A percentile compares a stretch with the other conserved stretches of the same genome.
These are phyloP conservation scores for Debaryomyces singareniensis DNA, from an alignment of 1,139 yeast species.

Conservation along the genomic window DNA sequence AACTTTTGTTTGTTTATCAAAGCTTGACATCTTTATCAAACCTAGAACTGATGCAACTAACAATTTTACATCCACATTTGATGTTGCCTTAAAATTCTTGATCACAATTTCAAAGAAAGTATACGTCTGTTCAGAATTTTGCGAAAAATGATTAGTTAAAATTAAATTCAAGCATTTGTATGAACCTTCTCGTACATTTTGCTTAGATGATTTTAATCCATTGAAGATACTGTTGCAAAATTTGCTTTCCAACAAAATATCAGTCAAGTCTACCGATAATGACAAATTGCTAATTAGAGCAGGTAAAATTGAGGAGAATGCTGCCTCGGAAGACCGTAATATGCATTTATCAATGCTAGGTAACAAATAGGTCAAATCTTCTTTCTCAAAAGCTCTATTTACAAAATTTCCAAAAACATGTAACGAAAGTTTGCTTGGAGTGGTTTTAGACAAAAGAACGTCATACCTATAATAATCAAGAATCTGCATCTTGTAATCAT, in stretches of 20 bases:
- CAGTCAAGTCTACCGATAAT: constrained; percentile 13
- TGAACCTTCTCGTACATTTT: constrained; percentile 51
- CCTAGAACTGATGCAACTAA: constrained; percentile 24
- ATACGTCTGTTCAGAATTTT: constrained; percentile 10
- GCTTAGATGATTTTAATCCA: constrained; percentile 69
- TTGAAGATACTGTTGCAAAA: constrained; percentile 55
- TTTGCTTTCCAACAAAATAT: constrained; percentile 30
- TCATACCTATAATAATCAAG: constrained; percentile 20
- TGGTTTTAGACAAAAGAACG: constrained; percentile 39
- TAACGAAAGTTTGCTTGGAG: constrained; percentile 7
- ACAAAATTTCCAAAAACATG: constrained; percentile 30
- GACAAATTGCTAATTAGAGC: constrained; percentile 36
- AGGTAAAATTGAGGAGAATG: constrained; percentile 50
- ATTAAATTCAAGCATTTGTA: constrained; percentile 30
- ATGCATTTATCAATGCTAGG: constrained; percentile 72
- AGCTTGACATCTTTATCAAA: constrained; percentile 5
- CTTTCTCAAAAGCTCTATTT: constrained; percentile 33
- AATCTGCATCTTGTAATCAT: constrained; percentile 11
- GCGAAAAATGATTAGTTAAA: constrained; percentile 11
- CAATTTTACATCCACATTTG: constrained; percentile 64
- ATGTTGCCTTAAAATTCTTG: constrained; percentile 51
- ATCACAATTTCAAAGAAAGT: constrained; percentile 30
- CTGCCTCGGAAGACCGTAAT: constrained; percentile 74
- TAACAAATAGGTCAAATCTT: constrained; percentile 39
- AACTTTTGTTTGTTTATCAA: constrained; percentile 19